Base-by-base conservation (phyloP, 2,329 filamentous ascomycete genomes). In the Cyphellophora attinorum region DNA sequence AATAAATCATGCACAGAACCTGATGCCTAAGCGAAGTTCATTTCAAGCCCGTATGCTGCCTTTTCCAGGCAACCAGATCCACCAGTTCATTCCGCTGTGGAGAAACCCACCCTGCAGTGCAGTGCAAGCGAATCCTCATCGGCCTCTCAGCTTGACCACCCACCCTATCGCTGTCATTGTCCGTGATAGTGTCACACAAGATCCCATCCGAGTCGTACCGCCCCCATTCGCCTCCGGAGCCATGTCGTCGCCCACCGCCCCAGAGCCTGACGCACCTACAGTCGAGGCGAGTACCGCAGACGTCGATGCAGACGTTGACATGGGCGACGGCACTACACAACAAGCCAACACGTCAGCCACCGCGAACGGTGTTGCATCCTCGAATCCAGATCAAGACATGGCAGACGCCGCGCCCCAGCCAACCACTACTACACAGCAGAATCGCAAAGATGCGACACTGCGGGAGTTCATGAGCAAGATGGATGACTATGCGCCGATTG, bases 401-500 rank as follows among this genome's bases (percentile, higher is more conserved):
- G 42, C 38, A 4, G 16, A 17, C 12, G 29, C 42, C 12, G 35
- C 36, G 34, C 37, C 41, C 16, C 41, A 45, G 31, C 33, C 40
- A 11, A 33, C 44, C 10, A 39, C 40, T 32, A 28, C 41, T 25
- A 59, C 69, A 5, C 58, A 68, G 27, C 79, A 82, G 2, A 79
- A 80, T 34, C 85, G 86, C 57, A 96, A 96, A 62, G 91, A 98
- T 62, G 80, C 81, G 13, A 93, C 83, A 25, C 65, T 98, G 46
- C 82, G 88, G 54, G 89, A 96, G 60, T 95, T 98, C 55, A 61
- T 98, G 12, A 74, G 74, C 45, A 95, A 94, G 69, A 96, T 98
- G 81, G 91, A 98, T 56, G 91, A 98, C 53, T 96, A 91, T 61
- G 86, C 91, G 41, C 91, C 91, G 8, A 94, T 98, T 52, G 88